These are phyloP conservation scores for Kodamaea laetipori DNA, from an alignment of 805 yeast species.

Conservation along the genomic window DNA sequence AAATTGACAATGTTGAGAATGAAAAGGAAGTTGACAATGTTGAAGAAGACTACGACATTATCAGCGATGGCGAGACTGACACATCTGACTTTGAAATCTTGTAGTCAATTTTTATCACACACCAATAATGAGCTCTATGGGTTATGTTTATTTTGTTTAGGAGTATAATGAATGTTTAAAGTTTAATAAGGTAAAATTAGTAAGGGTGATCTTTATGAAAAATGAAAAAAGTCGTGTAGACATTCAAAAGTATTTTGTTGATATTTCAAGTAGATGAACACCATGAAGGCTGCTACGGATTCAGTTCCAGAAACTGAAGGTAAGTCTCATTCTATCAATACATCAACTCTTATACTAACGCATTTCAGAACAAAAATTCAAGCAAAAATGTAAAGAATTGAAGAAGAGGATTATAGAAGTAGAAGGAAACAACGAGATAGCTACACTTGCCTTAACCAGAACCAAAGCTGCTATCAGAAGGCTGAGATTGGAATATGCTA, in stretches of 20 bases:
- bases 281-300: conserved; percentile 3
- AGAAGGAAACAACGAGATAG: conserved; percentile 74
- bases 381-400: conserved; percentile 70
- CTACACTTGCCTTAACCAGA: conserved; percentile 74
- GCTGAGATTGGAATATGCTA: conserved; percentile 77
- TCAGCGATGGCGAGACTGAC: conserved; percentile 28
- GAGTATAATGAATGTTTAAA: conserved; percentile 1
- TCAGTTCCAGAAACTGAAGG: conserved; percentile 42
- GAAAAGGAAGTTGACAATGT: conserved; percentile 8
- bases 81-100: conserved; percentile 41
- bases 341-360: neutral
- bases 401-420: conserved; percentile 68
- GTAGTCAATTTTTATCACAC: conserved; percentile 12
- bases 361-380: conserved; percentile 38
- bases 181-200: neutral
- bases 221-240: conserved; percentile 4
- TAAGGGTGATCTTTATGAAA: too few species aligned
- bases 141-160: conserved; percentile 9
- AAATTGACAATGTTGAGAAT: too few species aligned
- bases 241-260: conserved; percentile 3
- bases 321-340: conserved; percentile 23
- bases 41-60: conserved; percentile 37
- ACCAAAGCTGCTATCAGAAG: conserved; percentile 76
- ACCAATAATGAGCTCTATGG: conserved; percentile 18
- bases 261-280: conserved; percentile 4